phyloP scores from a whole-genome alignment of 1,284 basidiomycete species.

The Sanghuangporus sanghuang region DNA sequence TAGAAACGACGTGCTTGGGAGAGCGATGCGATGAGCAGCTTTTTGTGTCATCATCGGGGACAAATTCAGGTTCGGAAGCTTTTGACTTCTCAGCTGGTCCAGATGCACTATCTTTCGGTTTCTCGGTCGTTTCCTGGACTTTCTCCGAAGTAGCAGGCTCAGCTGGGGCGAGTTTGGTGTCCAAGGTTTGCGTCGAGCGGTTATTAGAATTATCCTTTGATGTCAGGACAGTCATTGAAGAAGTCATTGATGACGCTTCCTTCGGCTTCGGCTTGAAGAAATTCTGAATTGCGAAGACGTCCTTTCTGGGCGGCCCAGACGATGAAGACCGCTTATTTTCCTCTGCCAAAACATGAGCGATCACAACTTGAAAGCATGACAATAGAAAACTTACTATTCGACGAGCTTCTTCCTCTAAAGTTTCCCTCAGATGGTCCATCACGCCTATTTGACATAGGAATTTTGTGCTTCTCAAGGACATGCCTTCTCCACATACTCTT shows the following conservation, averaged over 20 bases:
- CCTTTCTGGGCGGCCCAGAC: not conserved
- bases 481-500: conserved; percentile 85
- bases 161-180: not conserved
- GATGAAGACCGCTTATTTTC: conserved; percentile 9
- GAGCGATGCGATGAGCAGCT: not conserved
- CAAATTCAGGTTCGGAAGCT: conserved; percentile 2
- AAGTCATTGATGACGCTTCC: not conserved
- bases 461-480: conserved; percentile 81
- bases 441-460: conserved; percentile 77
- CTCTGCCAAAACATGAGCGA: conserved; percentile 1
- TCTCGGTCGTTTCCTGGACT: not conserved
- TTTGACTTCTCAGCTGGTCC: not conserved
- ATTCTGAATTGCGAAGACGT: not conserved
- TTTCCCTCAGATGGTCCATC: conserved; percentile 58
- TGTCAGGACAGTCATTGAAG: not conserved
- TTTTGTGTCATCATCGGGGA: not conserved
- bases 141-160: not conserved
- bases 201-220: not conserved
- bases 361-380: not conserved
- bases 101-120: not conserved
- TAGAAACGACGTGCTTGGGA: not conserved
- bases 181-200: not conserved
- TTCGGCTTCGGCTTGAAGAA: not conserved
- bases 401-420: conserved; percentile 43
- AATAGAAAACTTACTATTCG: conserved; percentile 44